Conservation (phyloP, 208 protist species). For the Acanthamoeba castellanii region DNA sequence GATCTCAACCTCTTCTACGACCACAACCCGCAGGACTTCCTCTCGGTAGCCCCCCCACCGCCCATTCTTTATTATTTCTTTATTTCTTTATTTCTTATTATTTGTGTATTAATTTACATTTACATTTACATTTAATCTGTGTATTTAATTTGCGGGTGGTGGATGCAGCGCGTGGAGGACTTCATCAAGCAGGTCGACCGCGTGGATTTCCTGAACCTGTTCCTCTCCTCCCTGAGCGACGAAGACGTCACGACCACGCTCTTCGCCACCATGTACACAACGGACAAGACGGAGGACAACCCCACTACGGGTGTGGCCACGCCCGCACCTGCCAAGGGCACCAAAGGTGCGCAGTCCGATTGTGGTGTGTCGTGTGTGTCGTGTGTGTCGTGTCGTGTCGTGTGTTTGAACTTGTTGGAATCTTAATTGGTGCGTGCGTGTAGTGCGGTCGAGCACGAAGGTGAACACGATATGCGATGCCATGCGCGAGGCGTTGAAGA, state of each 20-base stretch:
- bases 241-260: conserved; percentile 81
- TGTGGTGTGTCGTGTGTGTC: too few species aligned
- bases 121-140: too few species aligned
- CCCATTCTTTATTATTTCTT: background rate
- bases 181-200: conserved; percentile 83
- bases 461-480: conserved; percentile 73
- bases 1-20: conserved; percentile 87
- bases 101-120: too few species aligned
- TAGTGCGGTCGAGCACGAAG: background rate
- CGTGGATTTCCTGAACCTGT: conserved; percentile 84
- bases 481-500: conserved; percentile 50
- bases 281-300: background rate
- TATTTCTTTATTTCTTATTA: too few species aligned
- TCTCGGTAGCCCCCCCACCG: background rate
- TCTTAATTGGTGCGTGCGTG: too few species aligned
- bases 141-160: too few species aligned
- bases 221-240: conserved; percentile 78
- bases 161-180: conserved; percentile 70
- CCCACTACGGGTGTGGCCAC: background rate
- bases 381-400: too few species aligned
- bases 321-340: background rate
- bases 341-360: background rate
- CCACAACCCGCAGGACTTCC: conserved; percentile 82
- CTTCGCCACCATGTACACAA: conserved; percentile 76
- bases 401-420: too few species aligned